Evolutionary conservation across 805 yeast genomes (phyloP).

Genomic region (Candida oleophila): DNA sequence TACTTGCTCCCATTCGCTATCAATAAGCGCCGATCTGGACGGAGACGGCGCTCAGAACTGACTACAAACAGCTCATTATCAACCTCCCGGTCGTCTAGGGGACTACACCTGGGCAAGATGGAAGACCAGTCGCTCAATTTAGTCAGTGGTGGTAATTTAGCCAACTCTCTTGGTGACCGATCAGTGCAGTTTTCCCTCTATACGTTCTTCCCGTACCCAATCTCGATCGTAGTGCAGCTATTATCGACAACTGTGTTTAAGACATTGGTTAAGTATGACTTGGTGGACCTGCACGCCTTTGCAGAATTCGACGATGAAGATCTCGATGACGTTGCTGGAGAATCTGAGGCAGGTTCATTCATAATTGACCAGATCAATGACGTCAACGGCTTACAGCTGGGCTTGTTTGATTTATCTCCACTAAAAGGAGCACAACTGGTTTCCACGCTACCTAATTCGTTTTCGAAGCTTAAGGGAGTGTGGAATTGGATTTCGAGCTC

Average conservation of each 20-base stretch:
- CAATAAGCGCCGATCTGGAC: slow-evolving; percentile 6
- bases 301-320: slow-evolving; percentile 17
- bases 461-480: slow-evolving; percentile 17
- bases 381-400: slow-evolving; percentile 30
- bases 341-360: neutral
- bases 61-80: slow-evolving; percentile 6
- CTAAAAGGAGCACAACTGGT: slow-evolving; percentile 39
- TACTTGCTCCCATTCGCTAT: slow-evolving; percentile 36
- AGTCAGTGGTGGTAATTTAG: neutral
- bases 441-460: slow-evolving; percentile 27
- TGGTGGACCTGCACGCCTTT: slow-evolving; percentile 23
- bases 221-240: slow-evolving; percentile 25
- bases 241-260: slow-evolving; percentile 19
- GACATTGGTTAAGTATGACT: slow-evolving; percentile 16
- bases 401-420: slow-evolving; percentile 39
- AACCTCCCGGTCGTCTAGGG: no score
- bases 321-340: slow-evolving; percentile 12
- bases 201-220: slow-evolving; percentile 43
- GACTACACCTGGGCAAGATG: no score
- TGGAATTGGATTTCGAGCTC: slow-evolving; percentile 25
- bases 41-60: neutral
- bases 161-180: slow-evolving; percentile 21
- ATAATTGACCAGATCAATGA: slow-evolving; percentile 15
- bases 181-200: slow-evolving; percentile 32
- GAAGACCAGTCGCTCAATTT: neutral